These are phyloP conservation scores for Saccharomycopsis selenospora DNA, from an alignment of 805 yeast genomes.

Conservation along the genomic window DNA sequence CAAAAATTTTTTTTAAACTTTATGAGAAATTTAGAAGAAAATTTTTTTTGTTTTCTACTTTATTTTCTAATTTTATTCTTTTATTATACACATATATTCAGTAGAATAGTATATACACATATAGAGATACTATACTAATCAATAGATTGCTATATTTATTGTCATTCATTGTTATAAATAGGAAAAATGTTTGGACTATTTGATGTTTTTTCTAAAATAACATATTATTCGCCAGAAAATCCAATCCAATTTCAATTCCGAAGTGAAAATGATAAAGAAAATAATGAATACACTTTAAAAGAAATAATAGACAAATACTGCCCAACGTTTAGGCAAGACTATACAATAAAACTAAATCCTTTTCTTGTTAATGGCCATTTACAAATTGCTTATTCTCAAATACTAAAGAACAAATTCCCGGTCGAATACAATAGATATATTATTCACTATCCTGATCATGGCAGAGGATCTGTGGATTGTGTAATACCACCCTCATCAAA, in stretches of 20 bases:
- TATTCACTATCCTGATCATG: constrained; percentile 49
- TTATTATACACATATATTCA: too few species aligned
- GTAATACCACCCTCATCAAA: constrained; percentile 34
- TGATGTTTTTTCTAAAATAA: constrained; percentile 11
- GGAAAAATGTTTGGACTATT: constrained; percentile 18
- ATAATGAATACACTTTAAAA: constrained; percentile 20
- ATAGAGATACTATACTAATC: too few species aligned
- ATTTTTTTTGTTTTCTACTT: too few species aligned
- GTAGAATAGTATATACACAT: too few species aligned
- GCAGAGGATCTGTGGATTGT: constrained; percentile 65
- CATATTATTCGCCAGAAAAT: constrained; percentile 7
- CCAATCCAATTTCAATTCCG: constrained; percentile 10
- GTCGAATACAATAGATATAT: constrained; percentile 60
- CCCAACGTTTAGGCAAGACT: constrained; percentile 39
- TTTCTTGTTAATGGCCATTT: constrained; percentile 55
- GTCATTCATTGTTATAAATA: too few species aligned
- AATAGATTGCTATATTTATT: too few species aligned
- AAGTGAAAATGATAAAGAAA: not conserved
- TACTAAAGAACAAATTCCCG: constrained; percentile 30
- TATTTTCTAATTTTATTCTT: too few species aligned
- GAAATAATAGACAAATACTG: constrained; percentile 30
- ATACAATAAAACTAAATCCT: constrained; percentile 48
- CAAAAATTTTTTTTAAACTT: too few species aligned
- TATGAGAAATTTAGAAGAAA: too few species aligned
- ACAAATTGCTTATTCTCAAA: constrained; percentile 59